These are phyloP conservation scores for Suhomyces yuchorum DNA, from an alignment of 1,139 yeast species.

Conservation along the genomic window DNA sequence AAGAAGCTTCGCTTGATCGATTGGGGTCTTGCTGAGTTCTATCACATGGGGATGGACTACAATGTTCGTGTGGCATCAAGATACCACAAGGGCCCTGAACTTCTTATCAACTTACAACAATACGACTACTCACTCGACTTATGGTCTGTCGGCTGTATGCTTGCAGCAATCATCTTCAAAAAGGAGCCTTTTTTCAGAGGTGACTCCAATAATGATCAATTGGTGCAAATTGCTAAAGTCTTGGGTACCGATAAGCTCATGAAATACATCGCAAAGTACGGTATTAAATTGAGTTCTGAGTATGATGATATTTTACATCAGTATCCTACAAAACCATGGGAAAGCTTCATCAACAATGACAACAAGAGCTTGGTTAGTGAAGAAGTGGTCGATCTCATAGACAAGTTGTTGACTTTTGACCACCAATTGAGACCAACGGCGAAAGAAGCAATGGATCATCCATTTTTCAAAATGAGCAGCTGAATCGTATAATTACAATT, in stretches of 20 bases:
- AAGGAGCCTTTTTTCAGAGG: conserved; percentile 82
- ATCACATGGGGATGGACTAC: conserved; percentile 76
- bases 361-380: conserved; percentile 58
- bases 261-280: conserved; percentile 62
- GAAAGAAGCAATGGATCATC: conserved; percentile 69
- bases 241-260: conserved; percentile 71
- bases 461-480: conserved; percentile 42
- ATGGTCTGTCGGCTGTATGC: conserved; percentile 83
- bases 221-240: conserved; percentile 76
- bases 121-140: conserved; percentile 78
- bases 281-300: conserved; percentile 60
- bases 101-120: conserved; percentile 69
- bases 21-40: conserved; percentile 86
- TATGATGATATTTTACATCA: conserved; percentile 69
- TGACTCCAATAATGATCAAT: conserved; percentile 74
- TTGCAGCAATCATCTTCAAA: conserved; percentile 75
- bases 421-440: conserved; percentile 78
- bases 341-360: conserved; percentile 52
- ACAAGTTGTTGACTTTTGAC: conserved; percentile 65
- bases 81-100: conserved; percentile 80
- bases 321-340: conserved; percentile 70
- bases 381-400: conserved; percentile 67
- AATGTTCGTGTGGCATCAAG: conserved; percentile 82
- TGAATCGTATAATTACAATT: neutral
- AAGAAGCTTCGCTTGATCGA: conserved; percentile 70